Percentiles rank a stretch among this genome's conserved stretches.
phyloP scores from a whole-genome alignment of 2,329 filamentous ascomycete species.

The Stachybotrys chlorohalonatus region DNA sequence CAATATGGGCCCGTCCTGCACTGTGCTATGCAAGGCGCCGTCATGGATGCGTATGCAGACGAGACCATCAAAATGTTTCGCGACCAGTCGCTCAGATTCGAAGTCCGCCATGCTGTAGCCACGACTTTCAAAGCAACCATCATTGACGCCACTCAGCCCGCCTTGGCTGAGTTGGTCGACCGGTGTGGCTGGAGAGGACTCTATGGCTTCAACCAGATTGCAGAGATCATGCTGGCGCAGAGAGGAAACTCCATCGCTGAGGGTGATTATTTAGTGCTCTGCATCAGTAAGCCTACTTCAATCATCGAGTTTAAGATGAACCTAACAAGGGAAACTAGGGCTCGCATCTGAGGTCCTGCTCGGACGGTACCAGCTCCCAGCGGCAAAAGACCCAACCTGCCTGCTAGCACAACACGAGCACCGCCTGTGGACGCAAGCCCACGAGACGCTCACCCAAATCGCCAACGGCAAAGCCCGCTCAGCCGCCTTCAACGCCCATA shows the following conservation, averaged over 20 bases:
- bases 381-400: slow-evolving; percentile 4
- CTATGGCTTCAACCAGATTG: slow-evolving; percentile 13
- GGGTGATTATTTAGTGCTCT: slow-evolving; percentile 15
- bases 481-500: slow-evolving; percentile 7
- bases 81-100: not conserved
- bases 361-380: slow-evolving; percentile 11
- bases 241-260: slow-evolving; percentile 16
- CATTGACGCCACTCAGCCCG: not conserved
- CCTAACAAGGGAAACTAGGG: slow-evolving; percentile 4
- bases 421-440: slow-evolving; percentile 12
- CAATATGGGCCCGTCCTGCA: slow-evolving; percentile 15
- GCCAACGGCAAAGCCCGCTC: slow-evolving; percentile 2
- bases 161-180: slow-evolving; percentile 13
- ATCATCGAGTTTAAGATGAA: not conserved
- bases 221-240: slow-evolving; percentile 8
- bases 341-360: slow-evolving; percentile 15
- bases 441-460: not conserved
- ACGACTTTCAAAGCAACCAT: slow-evolving; percentile 5
- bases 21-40: slow-evolving; percentile 7
- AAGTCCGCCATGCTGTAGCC: slow-evolving; percentile 5
- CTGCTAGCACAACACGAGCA: slow-evolving; percentile 13
- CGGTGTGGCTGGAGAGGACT: slow-evolving; percentile 19
- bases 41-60: slow-evolving; percentile 10
- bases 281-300: slow-evolving; percentile 15
- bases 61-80: slow-evolving; percentile 3